Percentiles rank a stretch among this genome's conserved stretches.
These are phyloP conservation scores for Tieghemiomyces parasiticus DNA, from an alignment of 192 early-diverging fungal species.

Conservation along the genomic window DNA sequence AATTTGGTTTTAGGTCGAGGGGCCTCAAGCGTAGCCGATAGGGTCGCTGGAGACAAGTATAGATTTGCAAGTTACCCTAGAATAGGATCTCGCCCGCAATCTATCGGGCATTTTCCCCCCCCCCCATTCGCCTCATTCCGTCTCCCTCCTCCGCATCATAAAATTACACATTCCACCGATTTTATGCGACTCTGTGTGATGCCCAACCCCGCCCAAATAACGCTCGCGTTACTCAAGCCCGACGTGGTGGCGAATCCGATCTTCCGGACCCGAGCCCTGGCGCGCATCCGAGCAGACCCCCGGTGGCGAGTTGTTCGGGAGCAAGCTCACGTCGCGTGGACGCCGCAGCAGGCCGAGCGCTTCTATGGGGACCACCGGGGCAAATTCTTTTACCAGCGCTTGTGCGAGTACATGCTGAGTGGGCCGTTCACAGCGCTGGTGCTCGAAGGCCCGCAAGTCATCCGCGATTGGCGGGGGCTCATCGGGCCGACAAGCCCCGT, in stretches of 20 bases:
- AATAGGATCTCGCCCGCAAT: no score
- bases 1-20: no score
- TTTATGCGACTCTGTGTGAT: no score
- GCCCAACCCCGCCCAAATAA: slow-evolving; percentile 21
- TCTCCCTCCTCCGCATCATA: no score
- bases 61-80: no score
- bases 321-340: slow-evolving; percentile 30
- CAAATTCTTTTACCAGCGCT: slow-evolving; percentile 49
- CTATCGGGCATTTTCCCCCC: no score
- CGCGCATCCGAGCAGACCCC: slow-evolving; percentile 22
- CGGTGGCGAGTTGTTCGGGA: slow-evolving; percentile 23
- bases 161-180: no score
- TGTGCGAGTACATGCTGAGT: slow-evolving; percentile 59
- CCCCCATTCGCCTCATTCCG: no score
- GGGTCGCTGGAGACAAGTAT: no score
- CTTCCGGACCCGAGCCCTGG: slow-evolving; percentile 22
- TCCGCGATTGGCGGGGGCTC: slow-evolving; percentile 40
- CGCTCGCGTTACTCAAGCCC: slow-evolving; percentile 56
- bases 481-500: slow-evolving; percentile 55
- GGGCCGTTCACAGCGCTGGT: slow-evolving; percentile 46
- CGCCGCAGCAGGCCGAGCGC: slow-evolving; percentile 29
- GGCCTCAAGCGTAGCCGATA: no score
- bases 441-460: slow-evolving; percentile 37
- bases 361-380: slow-evolving; percentile 55
- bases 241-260: slow-evolving; percentile 47